Percentiles rank a stretch among this genome's conserved stretches.
phyloP scores from a whole-genome alignment of 208 protist genomes.

The Herpetomonas tarakana region DNA sequence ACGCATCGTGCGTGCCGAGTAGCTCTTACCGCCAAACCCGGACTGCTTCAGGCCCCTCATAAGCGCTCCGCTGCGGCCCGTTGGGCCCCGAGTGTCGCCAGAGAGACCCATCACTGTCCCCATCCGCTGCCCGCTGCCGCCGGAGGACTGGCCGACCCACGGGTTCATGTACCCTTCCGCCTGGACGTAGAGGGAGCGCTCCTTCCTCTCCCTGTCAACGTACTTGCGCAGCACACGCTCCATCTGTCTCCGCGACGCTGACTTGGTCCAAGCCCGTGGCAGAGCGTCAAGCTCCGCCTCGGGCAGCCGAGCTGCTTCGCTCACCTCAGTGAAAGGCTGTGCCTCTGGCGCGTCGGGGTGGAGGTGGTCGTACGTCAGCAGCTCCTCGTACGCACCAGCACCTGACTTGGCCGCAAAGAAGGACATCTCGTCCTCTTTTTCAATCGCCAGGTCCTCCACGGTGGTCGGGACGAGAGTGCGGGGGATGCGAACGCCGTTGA shows the following conservation, averaged over 20 bases:
- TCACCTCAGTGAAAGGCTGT: slow-evolving; percentile 47
- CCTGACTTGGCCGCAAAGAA: slow-evolving; percentile 65
- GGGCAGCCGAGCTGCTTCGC: slow-evolving; percentile 22
- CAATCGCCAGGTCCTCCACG: slow-evolving; percentile 45
- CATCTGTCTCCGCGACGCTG: slow-evolving; percentile 27
- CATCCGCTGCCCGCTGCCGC: slow-evolving; percentile 19
- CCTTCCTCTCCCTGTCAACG: slow-evolving; percentile 56
- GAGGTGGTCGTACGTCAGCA: slow-evolving; percentile 34
- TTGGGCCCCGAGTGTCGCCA: slow-evolving; percentile 7
- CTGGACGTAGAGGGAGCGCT: slow-evolving; percentile 76
- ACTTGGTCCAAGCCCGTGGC: slow-evolving; percentile 23
- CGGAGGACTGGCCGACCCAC: slow-evolving; percentile 56
- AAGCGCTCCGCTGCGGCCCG: slow-evolving; percentile 35
- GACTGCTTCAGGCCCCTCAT: slow-evolving; percentile 65
- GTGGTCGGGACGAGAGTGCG: slow-evolving; percentile 67
- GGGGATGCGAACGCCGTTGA: slow-evolving; percentile 77
- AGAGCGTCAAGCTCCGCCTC: slow-evolving; percentile 28
- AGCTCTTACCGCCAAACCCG: slow-evolving; percentile 85
- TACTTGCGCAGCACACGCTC: slow-evolving; percentile 75
- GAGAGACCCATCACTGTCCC: slow-evolving; percentile 38
- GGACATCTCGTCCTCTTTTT: slow-evolving; percentile 66
- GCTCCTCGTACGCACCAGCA: slow-evolving; percentile 62
- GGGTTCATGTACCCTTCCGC: slow-evolving; percentile 91
- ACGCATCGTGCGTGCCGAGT: slow-evolving; percentile 73
- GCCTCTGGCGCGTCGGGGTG: slow-evolving; percentile 9